Conservation (phyloP, 2,329 filamentous ascomycete genomes). For the Fusarium abutilonis region DNA sequence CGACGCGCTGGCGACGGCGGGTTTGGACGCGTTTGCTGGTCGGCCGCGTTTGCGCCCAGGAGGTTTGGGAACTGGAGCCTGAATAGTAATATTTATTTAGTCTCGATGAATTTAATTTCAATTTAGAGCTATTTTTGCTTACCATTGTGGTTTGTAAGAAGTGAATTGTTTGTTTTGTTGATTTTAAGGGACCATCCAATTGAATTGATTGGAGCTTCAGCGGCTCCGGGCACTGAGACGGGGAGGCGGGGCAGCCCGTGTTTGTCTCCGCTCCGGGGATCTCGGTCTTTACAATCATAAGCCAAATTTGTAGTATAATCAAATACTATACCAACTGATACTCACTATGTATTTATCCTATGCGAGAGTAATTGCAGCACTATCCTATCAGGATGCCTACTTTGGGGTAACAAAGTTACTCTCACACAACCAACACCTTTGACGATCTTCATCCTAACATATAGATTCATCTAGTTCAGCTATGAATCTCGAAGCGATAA, state of each 20-base stretch:
- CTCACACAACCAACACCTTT: not conserved
- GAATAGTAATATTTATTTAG: not conserved
- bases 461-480: conserved; percentile 19
- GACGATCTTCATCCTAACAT: conserved; percentile 6
- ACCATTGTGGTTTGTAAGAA: conserved; percentile 22
- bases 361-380: no score
- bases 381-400: no score
- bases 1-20: conserved; percentile 42
- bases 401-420: not conserved
- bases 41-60: conserved; percentile 58
- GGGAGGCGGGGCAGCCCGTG: conserved; percentile 33
- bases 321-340: no score
- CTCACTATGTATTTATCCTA: no score
- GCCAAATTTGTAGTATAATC: no score
- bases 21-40: conserved; percentile 54
- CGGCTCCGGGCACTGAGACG: conserved; percentile 27
- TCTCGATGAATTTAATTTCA: not conserved
- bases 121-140: not conserved
- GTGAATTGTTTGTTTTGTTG: conserved; percentile 29
- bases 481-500: conserved; percentile 28
- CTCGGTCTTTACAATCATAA: not conserved
- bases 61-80: conserved; percentile 45
- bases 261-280: conserved; percentile 22
- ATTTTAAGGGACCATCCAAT: conserved; percentile 15
- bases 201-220: conserved; percentile 23